phyloP scores from a whole-genome alignment of 371 early-diverging fungal species.

The Lichtheimia corymbifera region DNA sequence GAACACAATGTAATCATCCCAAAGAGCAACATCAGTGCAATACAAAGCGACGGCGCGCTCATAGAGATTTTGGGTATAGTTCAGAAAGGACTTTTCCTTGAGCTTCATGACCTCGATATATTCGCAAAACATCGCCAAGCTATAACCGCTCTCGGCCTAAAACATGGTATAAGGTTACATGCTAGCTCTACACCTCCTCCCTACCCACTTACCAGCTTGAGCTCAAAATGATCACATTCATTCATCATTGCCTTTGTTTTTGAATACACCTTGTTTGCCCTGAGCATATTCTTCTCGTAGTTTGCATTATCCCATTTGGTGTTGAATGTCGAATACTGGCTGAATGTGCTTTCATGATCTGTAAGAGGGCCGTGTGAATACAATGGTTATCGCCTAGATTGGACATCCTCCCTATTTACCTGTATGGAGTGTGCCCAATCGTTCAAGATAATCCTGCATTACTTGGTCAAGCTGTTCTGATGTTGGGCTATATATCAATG shows the following conservation, averaged over 20 bases:
- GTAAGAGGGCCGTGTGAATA: neutral
- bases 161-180: neutral
- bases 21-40: conserved; percentile 58
- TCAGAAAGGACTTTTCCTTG: conserved; percentile 25
- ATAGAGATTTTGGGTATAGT: conserved; percentile 52
- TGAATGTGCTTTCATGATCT: conserved; percentile 66
- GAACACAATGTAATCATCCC: conserved; percentile 73
- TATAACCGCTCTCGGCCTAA: conserved; percentile 25
- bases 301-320: conserved; percentile 50
- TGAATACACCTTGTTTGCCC: conserved; percentile 52
- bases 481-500: neutral
- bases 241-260: conserved; percentile 44
- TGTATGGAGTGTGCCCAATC: conserved; percentile 54
- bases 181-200: neutral
- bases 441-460: conserved; percentile 40
- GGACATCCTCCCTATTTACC: conserved; percentile 16
- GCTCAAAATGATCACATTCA: conserved; percentile 57
- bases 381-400: neutral
- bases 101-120: conserved; percentile 56
- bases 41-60: conserved; percentile 64
- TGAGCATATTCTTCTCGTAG: conserved; percentile 63
- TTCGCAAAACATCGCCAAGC: conserved; percentile 33
- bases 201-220: conserved; percentile 36
- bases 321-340: conserved; percentile 66
- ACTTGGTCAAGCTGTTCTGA: conserved; percentile 28